Evolutionary conservation across 495 filamentous ascomycete species (phyloP), one percentile per base, ranked within the genome.

Genomic region (Talaromyces borbonicus): DNA sequence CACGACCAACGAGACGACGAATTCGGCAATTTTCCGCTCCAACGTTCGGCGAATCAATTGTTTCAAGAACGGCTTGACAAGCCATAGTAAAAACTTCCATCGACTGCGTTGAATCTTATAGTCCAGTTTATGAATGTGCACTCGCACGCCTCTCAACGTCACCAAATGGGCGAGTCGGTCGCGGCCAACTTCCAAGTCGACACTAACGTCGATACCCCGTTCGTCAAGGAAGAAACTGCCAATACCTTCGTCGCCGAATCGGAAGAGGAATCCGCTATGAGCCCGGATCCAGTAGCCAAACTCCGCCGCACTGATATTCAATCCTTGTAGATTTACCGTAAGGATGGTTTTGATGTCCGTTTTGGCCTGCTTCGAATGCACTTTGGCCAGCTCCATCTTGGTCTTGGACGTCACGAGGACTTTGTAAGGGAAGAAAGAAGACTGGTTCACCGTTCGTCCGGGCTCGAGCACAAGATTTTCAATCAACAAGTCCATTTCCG

Each of bases 381-480:
- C 80, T 60, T 93, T 93, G 47, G 80, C 72, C 42, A 97, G 78
- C 49, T 92, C 84, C 31, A 97, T 67, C 54, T 93, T 83, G 53
- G 90, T 94, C 59, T 81, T 84, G 0, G 86, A 88, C 51, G 88
- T 79, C 29, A 95, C 65, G 30, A 83, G 79, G 44, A 95, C 72
- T 30, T 80, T 77, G 61, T 86, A 90, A 0, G 90, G 90, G 11
- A 95, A 77, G 74, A 97, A 95, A 0, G 88, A 95, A 2, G 83
- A 82, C 50, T 79, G 74, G 57, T 95, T 92, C 51, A 95, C 73
- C 2, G 87, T 92, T 25, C 68, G 71, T 16, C 90, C 90, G 0
- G 90, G 90, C 52, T 97, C 89, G 27, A 97, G 69, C 42, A 97
- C 83, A 30, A 97, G 69, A 46, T 92, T 95, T 54, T 95, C 90